Evolutionary conservation across 1,284 basidiomycete genomes (phyloP).

Genomic region (Heterobasidion occidentale): DNA sequence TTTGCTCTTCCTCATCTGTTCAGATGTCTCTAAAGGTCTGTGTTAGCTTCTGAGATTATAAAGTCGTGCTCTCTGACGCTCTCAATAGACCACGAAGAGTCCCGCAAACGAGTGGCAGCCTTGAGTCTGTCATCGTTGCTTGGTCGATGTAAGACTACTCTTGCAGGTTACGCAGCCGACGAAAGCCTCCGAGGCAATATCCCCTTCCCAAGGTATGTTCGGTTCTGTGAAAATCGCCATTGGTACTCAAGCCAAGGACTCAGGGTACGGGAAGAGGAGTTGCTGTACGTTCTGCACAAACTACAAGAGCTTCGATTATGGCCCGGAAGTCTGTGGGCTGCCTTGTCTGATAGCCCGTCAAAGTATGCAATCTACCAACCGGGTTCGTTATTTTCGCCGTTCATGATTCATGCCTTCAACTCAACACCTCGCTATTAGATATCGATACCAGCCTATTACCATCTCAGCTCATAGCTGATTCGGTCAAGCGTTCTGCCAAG

Average conservation of each 20-base stretch:
- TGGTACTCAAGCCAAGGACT: neutral
- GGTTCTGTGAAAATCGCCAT: neutral
- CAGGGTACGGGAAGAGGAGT: constrained; percentile 84
- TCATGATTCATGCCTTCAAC: constrained; percentile 1
- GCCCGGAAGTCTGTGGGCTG: constrained; percentile 70
- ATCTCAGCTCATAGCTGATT: constrained; percentile 51
- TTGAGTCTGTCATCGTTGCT: constrained; percentile 66
- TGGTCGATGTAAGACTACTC: constrained; percentile 59
- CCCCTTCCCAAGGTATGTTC: constrained; percentile 71
- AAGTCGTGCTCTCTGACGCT: neutral
- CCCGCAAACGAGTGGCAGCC: constrained; percentile 60
- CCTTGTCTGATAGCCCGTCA: constrained; percentile 57
- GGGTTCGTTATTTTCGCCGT: constrained; percentile 25
- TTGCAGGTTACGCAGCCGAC: constrained; percentile 77
- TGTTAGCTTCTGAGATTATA: neutral
- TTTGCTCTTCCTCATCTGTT: constrained; percentile 76
- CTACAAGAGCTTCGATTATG: constrained; percentile 64
- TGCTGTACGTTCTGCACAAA: constrained; percentile 78
- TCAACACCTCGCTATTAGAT: constrained; percentile 18
- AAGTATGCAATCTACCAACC: constrained; percentile 45
- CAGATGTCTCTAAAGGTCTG: constrained; percentile 52
- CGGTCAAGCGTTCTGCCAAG: constrained; percentile 61
- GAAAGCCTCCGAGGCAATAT: constrained; percentile 73
- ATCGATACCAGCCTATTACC: constrained; percentile 39
- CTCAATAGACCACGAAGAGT: constrained; percentile 48